Evolutionary conservation across 1,139 yeast species (phyloP), one percentile per base, ranked within the genome.

Genomic region (Suhomyces chickasaworum): DNA sequence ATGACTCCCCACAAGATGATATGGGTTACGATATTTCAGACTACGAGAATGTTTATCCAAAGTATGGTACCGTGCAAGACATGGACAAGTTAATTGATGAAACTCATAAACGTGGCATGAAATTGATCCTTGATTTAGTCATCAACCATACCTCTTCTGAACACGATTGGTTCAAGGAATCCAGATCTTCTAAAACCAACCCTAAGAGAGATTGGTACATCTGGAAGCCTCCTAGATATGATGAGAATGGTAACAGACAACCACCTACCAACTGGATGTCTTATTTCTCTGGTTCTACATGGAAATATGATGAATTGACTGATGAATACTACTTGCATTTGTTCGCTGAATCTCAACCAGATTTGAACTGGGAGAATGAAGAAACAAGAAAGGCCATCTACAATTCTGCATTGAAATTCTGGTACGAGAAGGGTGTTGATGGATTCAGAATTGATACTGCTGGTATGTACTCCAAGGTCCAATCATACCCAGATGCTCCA

Each of bases 211-310:
- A 60, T 50, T 60, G 64, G 64, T 60, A 60, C 51, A 49, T 57
- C 47, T 60, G 64, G 64, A 58, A 57, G 42, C 53, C 54, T 9
- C 54, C 63, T 5, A 52, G 41, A 32, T 54, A 52, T 47, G 63
- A 58, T 41, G 58, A 47, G 18, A 42, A 58, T 9, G 64, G 64
- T 4, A 54, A 55, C 41, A 58, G 61, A 48, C 59, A 54, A 30
- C 64, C 64, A 7, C 64, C 64, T 3, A 60, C 59, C 54, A 60
- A 60, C 51, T 60, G 64, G 64, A 53, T 53, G 31, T 53, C 62
- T 3, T 54, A 57, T 49, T 60, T 60, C 48, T 54, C 62, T 2
- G 63, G 60, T 23, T 50, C 57, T n/a, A 59, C 64, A n/a, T 60
- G 64, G 64, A 53, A 50, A 22, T 60, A 56, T 40, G 64, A 60